A percentile compares a stretch with the other conserved stretches of the same genome.
phyloP scores from a whole-genome alignment of 176 grass and related monocot genomes.

The Otatea glauca region DNA sequence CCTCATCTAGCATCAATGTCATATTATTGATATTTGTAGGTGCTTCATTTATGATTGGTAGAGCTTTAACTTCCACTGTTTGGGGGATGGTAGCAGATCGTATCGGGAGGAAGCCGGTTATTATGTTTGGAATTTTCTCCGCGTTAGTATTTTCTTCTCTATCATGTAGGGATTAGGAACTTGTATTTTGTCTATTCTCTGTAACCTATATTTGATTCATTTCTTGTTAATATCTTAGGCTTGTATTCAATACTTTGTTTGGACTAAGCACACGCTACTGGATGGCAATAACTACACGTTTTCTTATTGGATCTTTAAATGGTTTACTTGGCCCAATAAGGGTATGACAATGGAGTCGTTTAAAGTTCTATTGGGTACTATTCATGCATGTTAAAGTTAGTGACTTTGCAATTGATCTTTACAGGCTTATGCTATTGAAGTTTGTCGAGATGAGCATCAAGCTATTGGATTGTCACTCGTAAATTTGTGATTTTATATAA shows the following conservation, averaged over 20 bases:
- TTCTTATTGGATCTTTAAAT: conserved; percentile 70
- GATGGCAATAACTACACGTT: conserved; percentile 71
- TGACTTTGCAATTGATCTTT: background rate
- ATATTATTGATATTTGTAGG: conserved; percentile 52
- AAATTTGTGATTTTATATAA: conserved; percentile 3
- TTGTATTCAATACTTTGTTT: conserved; percentile 74
- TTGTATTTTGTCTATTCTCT: background rate
- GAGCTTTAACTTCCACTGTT: background rate
- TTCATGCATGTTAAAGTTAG: background rate
- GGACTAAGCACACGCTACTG: conserved; percentile 49
- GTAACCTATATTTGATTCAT: background rate
- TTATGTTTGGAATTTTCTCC: conserved; percentile 52
- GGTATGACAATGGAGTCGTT: background rate
- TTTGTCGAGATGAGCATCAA: conserved; percentile 63
- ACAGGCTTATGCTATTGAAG: conserved; percentile 77
- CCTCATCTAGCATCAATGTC: background rate
- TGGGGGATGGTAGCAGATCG: background rate
- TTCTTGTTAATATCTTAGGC: conserved; percentile 39
- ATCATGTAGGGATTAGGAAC: no score
- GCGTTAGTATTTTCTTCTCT: conserved; percentile 47
- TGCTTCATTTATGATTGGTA: conserved; percentile 69
- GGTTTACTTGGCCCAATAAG: conserved; percentile 64
- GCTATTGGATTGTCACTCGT: conserved; percentile 70
- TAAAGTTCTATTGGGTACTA: background rate
- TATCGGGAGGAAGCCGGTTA: conserved; percentile 31